Conservation (phyloP, 106 monocot species). For the Xerophyta viscosa region DNA sequence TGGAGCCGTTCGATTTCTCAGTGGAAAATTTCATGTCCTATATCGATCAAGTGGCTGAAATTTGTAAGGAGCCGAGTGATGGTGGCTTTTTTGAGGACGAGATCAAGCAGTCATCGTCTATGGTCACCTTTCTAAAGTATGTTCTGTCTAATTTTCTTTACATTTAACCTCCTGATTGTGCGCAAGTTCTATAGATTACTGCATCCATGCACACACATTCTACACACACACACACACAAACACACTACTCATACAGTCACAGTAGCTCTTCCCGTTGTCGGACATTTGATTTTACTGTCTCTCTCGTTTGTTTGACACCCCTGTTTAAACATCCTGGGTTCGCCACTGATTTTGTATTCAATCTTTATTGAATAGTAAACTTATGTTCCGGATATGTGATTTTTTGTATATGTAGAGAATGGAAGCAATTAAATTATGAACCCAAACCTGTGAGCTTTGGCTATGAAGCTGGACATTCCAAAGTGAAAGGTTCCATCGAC, state of each 20-base stretch:
- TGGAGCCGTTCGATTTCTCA: constrained; percentile 40
- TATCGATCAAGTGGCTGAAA: constrained; percentile 16
- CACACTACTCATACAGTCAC: too few relatives aligned
- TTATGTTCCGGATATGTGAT: too few relatives aligned
- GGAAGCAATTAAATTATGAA: constrained; percentile 53
- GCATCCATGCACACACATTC: too few relatives aligned
- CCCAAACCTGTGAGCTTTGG: constrained; percentile 45
- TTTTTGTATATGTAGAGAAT: too few relatives aligned
- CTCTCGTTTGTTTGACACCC: too few relatives aligned
- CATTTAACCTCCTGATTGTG: background rate
- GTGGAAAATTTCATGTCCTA: constrained; percentile 31
- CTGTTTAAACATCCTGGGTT: too few relatives aligned
- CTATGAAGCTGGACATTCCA: constrained; percentile 13
- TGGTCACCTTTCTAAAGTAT: constrained; percentile 14
- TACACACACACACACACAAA: too few relatives aligned
- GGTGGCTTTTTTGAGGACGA: constrained; percentile 14
- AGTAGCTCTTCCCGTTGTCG: background rate
- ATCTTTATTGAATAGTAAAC: too few relatives aligned
- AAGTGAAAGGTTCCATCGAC: constrained; percentile 9
- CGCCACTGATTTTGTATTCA: too few relatives aligned
- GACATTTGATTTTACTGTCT: background rate
- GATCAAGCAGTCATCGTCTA: constrained; percentile 24
- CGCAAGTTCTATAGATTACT: too few relatives aligned
- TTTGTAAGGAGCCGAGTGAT: constrained; percentile 24
- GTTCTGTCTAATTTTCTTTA: background rate